Percentiles rank a stretch among this genome's conserved stretches.
Conservation (phyloP, 345 rosid species). For the Heritiera fomes region DNA sequence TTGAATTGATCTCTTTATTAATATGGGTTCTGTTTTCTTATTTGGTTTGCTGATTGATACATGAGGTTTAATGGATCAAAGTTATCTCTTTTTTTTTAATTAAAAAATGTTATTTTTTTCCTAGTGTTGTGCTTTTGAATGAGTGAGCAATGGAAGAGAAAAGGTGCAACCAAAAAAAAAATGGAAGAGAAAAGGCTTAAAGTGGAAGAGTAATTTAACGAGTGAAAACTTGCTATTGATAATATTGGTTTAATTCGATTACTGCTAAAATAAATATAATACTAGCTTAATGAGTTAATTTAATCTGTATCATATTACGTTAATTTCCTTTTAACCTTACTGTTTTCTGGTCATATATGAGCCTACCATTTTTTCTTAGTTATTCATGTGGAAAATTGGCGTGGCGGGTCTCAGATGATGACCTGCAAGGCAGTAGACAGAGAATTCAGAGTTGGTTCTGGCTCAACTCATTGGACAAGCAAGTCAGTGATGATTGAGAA, state of each 20-base stretch:
- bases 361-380: neutral
- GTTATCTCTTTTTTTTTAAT: neutral
- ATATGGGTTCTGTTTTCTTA: neutral
- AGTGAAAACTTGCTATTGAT: neutral
- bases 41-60: neutral
- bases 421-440: neutral
- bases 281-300: neutral
- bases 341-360: neutral
- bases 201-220: neutral
- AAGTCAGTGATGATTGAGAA: neutral
- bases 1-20: conserved; percentile 3
- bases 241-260: neutral
- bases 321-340: neutral
- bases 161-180: too few species aligned
- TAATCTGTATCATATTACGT: neutral
- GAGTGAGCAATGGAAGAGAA: conserved; percentile 1
- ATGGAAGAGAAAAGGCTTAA: neutral
- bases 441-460: neutral
- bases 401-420: neutral
- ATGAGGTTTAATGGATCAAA: neutral
- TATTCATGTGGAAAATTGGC: neutral
- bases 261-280: neutral
- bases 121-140: neutral
- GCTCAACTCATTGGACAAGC: neutral
- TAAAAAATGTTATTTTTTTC: too few species aligned